Conservation (phyloP, 176 grass and related monocot species). For the Tillandsia leiboldiana region DNA sequence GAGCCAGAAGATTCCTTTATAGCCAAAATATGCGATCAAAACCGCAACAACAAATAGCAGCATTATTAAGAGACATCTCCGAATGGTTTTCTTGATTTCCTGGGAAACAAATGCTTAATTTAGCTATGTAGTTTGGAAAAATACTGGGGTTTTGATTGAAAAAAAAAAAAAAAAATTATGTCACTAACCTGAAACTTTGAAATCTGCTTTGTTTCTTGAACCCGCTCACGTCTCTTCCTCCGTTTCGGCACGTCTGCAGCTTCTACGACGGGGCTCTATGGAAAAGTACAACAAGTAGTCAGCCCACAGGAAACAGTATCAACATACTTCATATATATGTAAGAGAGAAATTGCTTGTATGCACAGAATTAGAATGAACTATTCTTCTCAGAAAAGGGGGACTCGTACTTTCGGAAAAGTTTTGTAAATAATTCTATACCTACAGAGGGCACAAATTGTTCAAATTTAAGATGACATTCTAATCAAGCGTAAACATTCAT, state of each 20-base stretch:
- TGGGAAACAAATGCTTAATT: conserved; percentile 15
- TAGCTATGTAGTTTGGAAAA: not conserved
- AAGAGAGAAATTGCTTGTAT: not conserved
- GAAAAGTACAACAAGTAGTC: conserved; percentile 7
- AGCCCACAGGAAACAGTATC: not conserved
- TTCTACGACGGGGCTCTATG: conserved; percentile 28
- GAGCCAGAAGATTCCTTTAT: conserved; percentile 51
- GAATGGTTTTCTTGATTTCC: conserved; percentile 33
- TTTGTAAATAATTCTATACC: too few relatives aligned
- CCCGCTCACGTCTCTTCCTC: conserved; percentile 56
- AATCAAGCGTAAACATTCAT: too few relatives aligned
- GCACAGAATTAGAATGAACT: too few relatives aligned
- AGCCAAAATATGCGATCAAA: conserved; percentile 22
- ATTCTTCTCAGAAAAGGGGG: too few relatives aligned
- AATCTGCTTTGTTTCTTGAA: conserved; percentile 31
- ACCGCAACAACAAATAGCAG: conserved; percentile 23
- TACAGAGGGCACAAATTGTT: too few relatives aligned
- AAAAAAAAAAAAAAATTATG: not conserved
- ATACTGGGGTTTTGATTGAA: not conserved
- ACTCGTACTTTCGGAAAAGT: too few relatives aligned
- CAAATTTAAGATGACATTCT: too few relatives aligned
- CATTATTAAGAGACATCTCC: conserved; percentile 32
- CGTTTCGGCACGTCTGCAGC: conserved; percentile 55
- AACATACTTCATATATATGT: not conserved
- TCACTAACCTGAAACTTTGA: conserved; percentile 59